Conservation (phyloP, 805 yeast genomes). For the Candida boleticola region DNA sequence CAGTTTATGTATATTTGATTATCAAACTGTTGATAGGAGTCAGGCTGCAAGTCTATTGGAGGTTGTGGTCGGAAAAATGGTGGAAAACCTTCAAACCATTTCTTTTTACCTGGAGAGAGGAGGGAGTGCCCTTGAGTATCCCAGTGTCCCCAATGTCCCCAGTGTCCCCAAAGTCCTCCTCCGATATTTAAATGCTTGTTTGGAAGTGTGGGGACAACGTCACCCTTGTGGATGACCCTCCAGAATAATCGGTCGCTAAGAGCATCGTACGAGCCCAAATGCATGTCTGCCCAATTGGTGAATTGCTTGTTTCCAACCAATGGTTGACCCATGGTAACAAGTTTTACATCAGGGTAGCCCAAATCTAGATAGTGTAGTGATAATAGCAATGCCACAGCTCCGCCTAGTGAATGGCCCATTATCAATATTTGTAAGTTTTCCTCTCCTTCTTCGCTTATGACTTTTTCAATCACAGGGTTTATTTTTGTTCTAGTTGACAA, state of each 20-base stretch:
- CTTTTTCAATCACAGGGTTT: constrained; percentile 18
- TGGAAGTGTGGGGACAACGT: constrained; percentile 29
- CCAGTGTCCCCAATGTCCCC: neutral
- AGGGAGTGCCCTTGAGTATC: too few relatives aligned
- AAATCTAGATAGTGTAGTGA: constrained; percentile 34
- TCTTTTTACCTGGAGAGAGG: too few relatives aligned
- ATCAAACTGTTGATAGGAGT: constrained; percentile 29
- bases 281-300: constrained; percentile 33
- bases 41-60: neutral
- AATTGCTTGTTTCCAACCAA: constrained; percentile 40
- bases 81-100: neutral
- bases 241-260: constrained; percentile 18
- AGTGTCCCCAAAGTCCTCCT: too few relatives aligned
- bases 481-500: constrained; percentile 25
- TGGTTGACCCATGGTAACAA: constrained; percentile 47
- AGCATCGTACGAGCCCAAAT: constrained; percentile 25
- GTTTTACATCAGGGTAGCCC: constrained; percentile 25
- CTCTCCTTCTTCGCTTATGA: neutral
- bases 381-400: constrained; percentile 37
- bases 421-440: constrained; percentile 21
- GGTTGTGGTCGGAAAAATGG: constrained; percentile 11
- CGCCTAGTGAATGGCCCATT: constrained; percentile 40
- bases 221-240: constrained; percentile 25
- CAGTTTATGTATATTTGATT: constrained; percentile 38
- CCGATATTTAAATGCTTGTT: constrained; percentile 9